These are phyloP conservation scores for Rhipidocladum racemiflorum DNA, from an alignment of 176 grass and related monocot genomes.

Conservation along the genomic window DNA sequence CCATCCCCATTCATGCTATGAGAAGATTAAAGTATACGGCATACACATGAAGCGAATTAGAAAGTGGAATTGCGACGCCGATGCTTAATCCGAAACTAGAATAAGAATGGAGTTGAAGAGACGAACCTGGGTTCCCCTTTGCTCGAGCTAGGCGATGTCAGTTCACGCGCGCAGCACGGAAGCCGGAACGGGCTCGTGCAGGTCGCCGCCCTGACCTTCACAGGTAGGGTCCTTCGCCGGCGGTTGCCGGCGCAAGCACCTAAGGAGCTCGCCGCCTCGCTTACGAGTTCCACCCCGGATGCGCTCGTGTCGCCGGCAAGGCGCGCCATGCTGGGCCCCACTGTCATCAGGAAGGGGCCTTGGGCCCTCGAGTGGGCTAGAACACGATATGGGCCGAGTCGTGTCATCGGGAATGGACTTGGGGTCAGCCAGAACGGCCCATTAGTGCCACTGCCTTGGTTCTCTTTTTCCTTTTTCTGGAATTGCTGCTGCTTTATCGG, in stretches of 20 bases:
- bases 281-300: neutral
- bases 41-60: neutral
- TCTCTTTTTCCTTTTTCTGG: too few relatives aligned
- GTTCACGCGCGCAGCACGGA: neutral
- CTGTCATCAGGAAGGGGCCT: too few relatives aligned
- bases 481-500: too few relatives aligned
- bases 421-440: too few relatives aligned
- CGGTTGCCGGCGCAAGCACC: neutral
- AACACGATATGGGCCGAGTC: too few relatives aligned
- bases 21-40: neutral
- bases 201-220: too few relatives aligned
- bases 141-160: neutral
- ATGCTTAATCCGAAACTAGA: neutral
- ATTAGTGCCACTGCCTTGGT: too few relatives aligned
- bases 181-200: neutral
- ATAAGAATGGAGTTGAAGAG: neutral
- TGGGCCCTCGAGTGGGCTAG: too few relatives aligned
- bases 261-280: too few relatives aligned
- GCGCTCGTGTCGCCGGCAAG: too few relatives aligned
- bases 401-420: too few relatives aligned
- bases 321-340: too few relatives aligned
- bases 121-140: conserved; percentile 11
- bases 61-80: neutral
- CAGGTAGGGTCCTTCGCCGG: neutral
- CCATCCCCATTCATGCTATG: neutral